Percentiles rank a stretch among this genome's conserved stretches.
Evolutionary conservation across 192 early-diverging fungal genomes (phyloP).

Genomic region (Pecoramyces ruminantium): DNA sequence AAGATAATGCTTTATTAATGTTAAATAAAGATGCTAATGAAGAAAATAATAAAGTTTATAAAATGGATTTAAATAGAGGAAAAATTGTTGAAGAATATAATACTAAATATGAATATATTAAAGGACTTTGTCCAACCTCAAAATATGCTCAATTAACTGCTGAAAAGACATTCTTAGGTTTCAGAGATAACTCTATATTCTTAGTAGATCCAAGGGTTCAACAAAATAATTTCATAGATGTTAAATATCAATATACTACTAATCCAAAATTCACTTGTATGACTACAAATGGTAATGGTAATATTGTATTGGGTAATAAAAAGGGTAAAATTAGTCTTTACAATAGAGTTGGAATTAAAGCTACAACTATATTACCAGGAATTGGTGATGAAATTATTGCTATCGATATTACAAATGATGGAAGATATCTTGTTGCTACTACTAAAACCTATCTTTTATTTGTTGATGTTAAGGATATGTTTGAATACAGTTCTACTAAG

Average conservation of each 20-base stretch:
- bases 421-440: conserved; percentile 73
- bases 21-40: conserved; percentile 55
- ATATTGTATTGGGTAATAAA: conserved; percentile 58
- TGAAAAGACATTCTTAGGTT: conserved; percentile 62
- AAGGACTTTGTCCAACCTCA: conserved; percentile 44
- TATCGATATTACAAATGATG: conserved; percentile 75
- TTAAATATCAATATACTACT: conserved; percentile 44
- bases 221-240: conserved; percentile 50
- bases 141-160: conserved; percentile 65
- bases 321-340: conserved; percentile 85
- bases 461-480: conserved; percentile 25
- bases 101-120: conserved; percentile 54
- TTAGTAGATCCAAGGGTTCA: conserved; percentile 72
- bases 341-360: conserved; percentile 57
- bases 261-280: conserved; percentile 54
- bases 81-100: conserved; percentile 91
- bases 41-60: conserved; percentile 56
- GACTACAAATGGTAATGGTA: conserved; percentile 59
- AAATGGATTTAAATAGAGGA: conserved; percentile 81
- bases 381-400: conserved; percentile 75
- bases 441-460: conserved; percentile 71
- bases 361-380: conserved; percentile 73
- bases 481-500: neutral
- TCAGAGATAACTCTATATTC: conserved; percentile 69
- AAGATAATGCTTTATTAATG: conserved; percentile 30